Evolutionary conservation across 1,139 yeast species (phyloP).

Genomic region (Diutina neorugosa): DNA sequence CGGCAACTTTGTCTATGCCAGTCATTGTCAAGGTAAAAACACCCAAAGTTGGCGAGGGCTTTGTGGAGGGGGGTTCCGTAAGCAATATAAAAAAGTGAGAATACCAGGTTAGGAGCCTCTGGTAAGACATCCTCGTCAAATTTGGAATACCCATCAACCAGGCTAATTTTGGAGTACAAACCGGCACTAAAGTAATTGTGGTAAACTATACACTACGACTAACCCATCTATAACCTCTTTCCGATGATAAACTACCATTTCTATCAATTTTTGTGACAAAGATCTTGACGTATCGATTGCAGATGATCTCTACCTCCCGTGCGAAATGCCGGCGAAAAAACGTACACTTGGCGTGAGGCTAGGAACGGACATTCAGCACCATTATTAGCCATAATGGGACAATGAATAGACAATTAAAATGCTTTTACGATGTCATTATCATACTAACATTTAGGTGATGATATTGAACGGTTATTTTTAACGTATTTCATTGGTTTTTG

Average conservation of each 20-base stretch:
- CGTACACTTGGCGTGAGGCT: neutral
- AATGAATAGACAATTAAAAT: too few species aligned
- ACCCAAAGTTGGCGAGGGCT: neutral
- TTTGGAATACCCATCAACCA: too few species aligned
- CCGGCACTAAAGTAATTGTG: too few species aligned
- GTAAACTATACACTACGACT: too few species aligned
- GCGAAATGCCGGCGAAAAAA: neutral
- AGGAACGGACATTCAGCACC: too few species aligned
- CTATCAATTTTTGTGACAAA: neutral
- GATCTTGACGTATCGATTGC: neutral
- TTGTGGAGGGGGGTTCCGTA: neutral
- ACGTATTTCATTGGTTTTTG: neutral
- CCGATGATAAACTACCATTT: too few species aligned
- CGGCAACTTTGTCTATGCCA: neutral
- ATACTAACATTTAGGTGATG: too few species aligned
- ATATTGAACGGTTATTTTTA: too few species aligned
- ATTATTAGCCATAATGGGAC: too few species aligned
- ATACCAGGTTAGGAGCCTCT: neutral
- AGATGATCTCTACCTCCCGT: neutral
- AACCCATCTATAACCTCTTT: too few species aligned
- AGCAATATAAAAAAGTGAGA: neutral
- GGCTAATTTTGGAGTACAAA: too few species aligned
- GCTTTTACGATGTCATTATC: too few species aligned
- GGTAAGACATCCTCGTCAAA: neutral
- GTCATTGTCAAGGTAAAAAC: neutral